Evolutionary conservation across 805 yeast species (phyloP).

Genomic region (Scheffersomyces amazonensis): DNA sequence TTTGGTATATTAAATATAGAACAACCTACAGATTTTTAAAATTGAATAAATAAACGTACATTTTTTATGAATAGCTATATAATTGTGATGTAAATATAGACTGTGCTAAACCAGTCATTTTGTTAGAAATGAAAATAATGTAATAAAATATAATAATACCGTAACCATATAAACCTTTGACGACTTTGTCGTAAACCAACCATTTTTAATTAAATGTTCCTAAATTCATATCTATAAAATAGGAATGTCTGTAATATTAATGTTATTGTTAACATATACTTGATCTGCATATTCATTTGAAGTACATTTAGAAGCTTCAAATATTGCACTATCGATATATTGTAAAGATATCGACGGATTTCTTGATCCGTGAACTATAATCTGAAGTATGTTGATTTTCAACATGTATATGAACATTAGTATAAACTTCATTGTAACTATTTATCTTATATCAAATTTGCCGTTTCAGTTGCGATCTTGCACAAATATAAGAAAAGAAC

Average conservation of each 20-base stretch:
- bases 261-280: conserved; percentile 11
- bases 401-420: conserved; percentile 31
- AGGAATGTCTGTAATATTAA: conserved; percentile 33
- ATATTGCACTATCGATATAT: conserved; percentile 31
- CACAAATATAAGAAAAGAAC: no score
- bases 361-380: conserved; percentile 31
- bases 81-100: no score
- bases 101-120: no score
- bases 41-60: neutral
- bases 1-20: conserved; percentile 10
- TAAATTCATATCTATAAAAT: no score
- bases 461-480: no score
- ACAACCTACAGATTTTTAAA: neutral
- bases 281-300: conserved; percentile 14
- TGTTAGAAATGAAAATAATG: no score
- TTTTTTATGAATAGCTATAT: no score
- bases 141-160: no score
- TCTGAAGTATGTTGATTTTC: conserved; percentile 34
- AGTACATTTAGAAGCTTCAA: conserved; percentile 24
- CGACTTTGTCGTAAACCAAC: no score
- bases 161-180: no score
- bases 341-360: conserved; percentile 28
- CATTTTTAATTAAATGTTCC: no score
- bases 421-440: conserved; percentile 27
- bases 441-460: no score